These are phyloP conservation scores for Nigrograna mackinnonii DNA, from an alignment of 2,329 filamentous ascomycete genomes.

Conservation along the genomic window DNA sequence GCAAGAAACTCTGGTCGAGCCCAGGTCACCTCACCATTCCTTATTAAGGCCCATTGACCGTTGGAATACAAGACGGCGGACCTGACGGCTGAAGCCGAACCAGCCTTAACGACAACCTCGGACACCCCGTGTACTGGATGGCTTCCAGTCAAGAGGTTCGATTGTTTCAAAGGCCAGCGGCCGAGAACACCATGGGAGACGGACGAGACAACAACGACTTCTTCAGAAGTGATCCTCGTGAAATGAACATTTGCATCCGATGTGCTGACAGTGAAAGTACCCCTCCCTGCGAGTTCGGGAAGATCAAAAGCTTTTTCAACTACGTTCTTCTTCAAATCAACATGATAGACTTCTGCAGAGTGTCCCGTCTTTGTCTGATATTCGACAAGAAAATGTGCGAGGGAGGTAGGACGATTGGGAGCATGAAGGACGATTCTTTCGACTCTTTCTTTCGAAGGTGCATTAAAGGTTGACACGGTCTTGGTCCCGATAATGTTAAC, in stretches of 20 bases:
- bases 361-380: conserved; percentile 71
- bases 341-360: conserved; percentile 84
- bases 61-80: conserved; percentile 68
- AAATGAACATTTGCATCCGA: conserved; percentile 86
- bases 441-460: conserved; percentile 43
- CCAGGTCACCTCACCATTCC: conserved; percentile 83
- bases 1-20: conserved; percentile 79
- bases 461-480: conserved; percentile 45
- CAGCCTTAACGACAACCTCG: conserved; percentile 76
- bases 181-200: conserved; percentile 75
- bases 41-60: conserved; percentile 80
- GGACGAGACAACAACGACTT: conserved; percentile 75
- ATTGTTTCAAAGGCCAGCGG: conserved; percentile 66
- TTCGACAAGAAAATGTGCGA: conserved; percentile 84
- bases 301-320: conserved; percentile 81
- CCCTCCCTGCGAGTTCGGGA: conserved; percentile 69
- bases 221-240: conserved; percentile 75
- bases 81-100: conserved; percentile 74
- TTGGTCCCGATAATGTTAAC: conserved; percentile 68
- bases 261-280: conserved; percentile 78
- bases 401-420: conserved; percentile 70
- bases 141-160: conserved; percentile 28
- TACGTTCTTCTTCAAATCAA: conserved; percentile 70
- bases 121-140: conserved; percentile 70
- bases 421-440: conserved; percentile 70